Evolutionary conservation across 306 rosid genomes (phyloP), one percentile per base, ranked within the genome.

Genomic region (Castanea crenata): DNA sequence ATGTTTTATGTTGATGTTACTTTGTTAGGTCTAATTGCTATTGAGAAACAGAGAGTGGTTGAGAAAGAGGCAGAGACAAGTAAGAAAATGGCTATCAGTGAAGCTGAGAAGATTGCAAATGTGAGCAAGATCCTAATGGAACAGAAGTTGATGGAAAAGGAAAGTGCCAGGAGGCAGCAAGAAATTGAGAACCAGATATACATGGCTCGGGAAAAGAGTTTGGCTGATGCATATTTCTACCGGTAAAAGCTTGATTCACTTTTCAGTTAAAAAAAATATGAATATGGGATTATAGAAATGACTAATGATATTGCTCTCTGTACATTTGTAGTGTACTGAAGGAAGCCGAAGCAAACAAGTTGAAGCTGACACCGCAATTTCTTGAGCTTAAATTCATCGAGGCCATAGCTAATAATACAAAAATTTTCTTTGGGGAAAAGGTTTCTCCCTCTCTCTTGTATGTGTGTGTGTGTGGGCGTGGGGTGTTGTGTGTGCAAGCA

Each of bases 61-160:
- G 96, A 92, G 93, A 92, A 91, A 87, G 97, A 91, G 84, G 93
- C 96, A 8, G 96, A 91, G 85, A 92, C 98, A 23, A 44, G 2
- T 46, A 95, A 92, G 82, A 95, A 89, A 84, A 91, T 95, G 96
- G 99, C 99, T 61, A 91, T 95, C 55, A 90, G 99, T 68, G 99
- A 95, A 81, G 99, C 98, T 7, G 98, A 95, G 89, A 95, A 95
- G 83, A 90, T 91, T 78, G 97, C 99, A 16, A 83, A 90, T 55
- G 99, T 95, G 38, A 95, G 99, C 82, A 91, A 79, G 92, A 95
- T 93, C 84, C 84, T 95, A n/a, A 90, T 93, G 98, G 98, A 90
- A 78, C 97, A 92, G 77, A 93, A 88, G 68, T 82, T 95, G 82
- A 82, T 76, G 84, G 93, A 95, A 76, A 91, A 93, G 77, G 94